phyloP scores from a whole-genome alignment of 345 rosid species.

The Balakata baccata region DNA sequence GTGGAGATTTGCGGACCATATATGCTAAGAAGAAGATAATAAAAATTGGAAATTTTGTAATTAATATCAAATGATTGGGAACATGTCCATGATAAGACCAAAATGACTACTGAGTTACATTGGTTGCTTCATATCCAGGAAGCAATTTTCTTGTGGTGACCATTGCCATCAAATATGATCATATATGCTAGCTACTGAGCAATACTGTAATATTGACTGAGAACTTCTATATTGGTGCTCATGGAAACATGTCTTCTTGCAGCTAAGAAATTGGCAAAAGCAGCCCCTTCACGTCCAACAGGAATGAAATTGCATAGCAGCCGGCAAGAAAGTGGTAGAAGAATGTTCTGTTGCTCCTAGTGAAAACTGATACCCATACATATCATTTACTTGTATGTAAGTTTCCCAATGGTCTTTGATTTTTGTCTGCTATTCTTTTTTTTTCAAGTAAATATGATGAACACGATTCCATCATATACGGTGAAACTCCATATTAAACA shows the following conservation, averaged over 20 bases:
- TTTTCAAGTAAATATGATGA: background rate
- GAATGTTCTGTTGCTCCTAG: slow-evolving; percentile 59
- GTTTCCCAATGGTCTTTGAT: background rate
- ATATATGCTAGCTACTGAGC: background rate
- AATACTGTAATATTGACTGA: background rate
- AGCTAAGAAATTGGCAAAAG: slow-evolving; percentile 64
- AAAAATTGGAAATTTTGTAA: background rate
- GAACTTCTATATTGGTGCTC: background rate
- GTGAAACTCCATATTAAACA: too few species aligned
- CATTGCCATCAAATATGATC: background rate
- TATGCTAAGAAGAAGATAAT: background rate
- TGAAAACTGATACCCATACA: slow-evolving; percentile 13
- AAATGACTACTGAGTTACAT: slow-evolving; percentile 1
- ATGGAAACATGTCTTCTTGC: slow-evolving; percentile 26
- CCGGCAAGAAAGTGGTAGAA: slow-evolving; percentile 42
- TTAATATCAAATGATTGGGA: background rate
- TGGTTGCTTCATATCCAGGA: background rate
- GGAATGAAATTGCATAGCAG: slow-evolving; percentile 63
- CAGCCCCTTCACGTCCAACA: slow-evolving; percentile 49
- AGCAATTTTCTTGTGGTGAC: background rate
- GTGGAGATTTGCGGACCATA: background rate
- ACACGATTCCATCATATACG: slow-evolving; percentile 6
- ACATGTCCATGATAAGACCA: background rate
- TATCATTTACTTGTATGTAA: slow-evolving; percentile 14
- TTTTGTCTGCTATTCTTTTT: background rate